phyloP scores from a whole-genome alignment of 768 basidiomycete species.

The Harrya chromipes region DNA sequence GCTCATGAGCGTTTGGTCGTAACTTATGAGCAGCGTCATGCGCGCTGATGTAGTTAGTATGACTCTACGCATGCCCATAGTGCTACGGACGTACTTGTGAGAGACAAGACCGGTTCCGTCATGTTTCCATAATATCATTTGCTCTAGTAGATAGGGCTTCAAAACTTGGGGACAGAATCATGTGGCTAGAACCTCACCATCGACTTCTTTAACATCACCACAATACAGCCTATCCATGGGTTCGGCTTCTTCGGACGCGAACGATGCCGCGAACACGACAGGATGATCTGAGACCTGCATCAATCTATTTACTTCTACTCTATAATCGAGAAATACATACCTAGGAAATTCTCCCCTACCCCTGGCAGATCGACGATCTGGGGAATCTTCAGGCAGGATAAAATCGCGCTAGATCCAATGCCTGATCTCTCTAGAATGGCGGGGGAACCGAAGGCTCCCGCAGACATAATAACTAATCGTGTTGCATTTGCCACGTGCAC shows the following conservation, averaged over 20 bases:
- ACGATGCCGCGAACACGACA: constrained; percentile 31
- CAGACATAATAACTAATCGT: constrained; percentile 46
- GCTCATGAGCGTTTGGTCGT: constrained; percentile 48
- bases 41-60: constrained; percentile 32
- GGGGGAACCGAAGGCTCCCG: constrained; percentile 55
- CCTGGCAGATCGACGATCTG: constrained; percentile 64
- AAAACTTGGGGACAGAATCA: constrained; percentile 7
- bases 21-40: constrained; percentile 56
- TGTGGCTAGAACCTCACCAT: constrained; percentile 33
- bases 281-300: constrained; percentile 29
- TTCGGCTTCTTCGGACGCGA: constrained; percentile 42
- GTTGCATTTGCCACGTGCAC: constrained; percentile 34
- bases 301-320: neutral
- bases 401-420: constrained; percentile 52
- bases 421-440: constrained; percentile 62
- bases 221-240: constrained; percentile 50
- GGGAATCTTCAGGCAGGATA: constrained; percentile 46
- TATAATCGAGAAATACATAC: constrained; percentile 24
- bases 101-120: constrained; percentile 48
- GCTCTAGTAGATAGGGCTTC: constrained; percentile 26
- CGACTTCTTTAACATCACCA: constrained; percentile 34
- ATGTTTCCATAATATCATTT: constrained; percentile 31
- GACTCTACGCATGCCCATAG: neutral
- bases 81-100: constrained; percentile 45
- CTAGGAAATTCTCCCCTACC: constrained; percentile 68